Conservation (phyloP, 164 flowering plant species). For the Vitis labrusca region DNA sequence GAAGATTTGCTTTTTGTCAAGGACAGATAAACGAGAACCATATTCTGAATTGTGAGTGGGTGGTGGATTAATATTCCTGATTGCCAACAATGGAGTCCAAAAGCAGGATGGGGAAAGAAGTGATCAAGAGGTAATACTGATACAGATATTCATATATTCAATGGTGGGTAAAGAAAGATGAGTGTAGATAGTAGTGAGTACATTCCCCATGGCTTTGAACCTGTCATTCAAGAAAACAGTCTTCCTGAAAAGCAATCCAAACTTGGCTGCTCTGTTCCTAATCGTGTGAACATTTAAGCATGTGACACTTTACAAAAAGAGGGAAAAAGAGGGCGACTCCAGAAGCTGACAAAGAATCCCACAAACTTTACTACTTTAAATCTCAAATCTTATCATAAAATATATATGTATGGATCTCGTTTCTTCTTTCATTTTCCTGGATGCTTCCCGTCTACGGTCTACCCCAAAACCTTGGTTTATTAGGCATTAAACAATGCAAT, state of each 20-base stretch:
- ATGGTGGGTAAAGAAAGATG: not conserved
- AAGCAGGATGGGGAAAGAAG: not conserved
- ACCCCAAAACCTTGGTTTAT: not conserved
- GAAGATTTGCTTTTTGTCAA: too few relatives aligned
- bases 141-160: not conserved
- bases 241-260: not conserved
- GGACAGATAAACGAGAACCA: not conserved
- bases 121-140: not conserved
- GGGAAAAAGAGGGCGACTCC: not conserved
- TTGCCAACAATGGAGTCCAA: not conserved
- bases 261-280: not conserved
- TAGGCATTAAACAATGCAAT: not conserved
- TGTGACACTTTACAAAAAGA: not conserved
- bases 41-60: not conserved
- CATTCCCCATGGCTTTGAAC: slow-evolving; percentile 3
- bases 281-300: slow-evolving; percentile 5
- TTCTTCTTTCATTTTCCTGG: not conserved
- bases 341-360: slow-evolving; percentile 19
- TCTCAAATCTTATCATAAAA: not conserved
- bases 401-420: not conserved
- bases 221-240: slow-evolving; percentile 2
- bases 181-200: not conserved
- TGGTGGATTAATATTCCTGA: not conserved
- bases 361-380: slow-evolving; percentile 1
- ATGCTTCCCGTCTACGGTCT: not conserved